Evolutionary conservation across 139 green algal genomes (phyloP), one percentile per base, ranked within the genome.

Genomic region (Tetradesmus lagerheimii): DNA sequence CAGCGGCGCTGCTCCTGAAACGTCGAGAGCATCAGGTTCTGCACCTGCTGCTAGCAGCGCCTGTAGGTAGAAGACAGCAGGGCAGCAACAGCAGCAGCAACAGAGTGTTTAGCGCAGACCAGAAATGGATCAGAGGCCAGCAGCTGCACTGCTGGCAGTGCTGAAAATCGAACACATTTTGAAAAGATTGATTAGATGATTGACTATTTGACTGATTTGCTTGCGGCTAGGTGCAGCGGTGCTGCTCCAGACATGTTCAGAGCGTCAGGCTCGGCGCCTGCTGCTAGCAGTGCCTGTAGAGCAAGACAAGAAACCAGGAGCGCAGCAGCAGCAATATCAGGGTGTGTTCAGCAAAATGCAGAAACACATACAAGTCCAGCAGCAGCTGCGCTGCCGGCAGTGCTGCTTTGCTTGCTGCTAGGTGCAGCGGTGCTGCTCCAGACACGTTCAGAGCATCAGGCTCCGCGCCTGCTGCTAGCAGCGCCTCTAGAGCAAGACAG

Each of bases 21-120:
- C 41, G 45, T 89, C 84, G 23, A 89, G 43, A 9, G 53, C 31
- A 15, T 89, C 85, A 12, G 85, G 71, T n/a, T 89, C 85, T n/a
- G 85, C 85, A 6, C 71, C 71, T 18, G 31, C 85, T 0, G 74
- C 74, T 8, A 84, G n/a, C 31, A 89, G 37, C 15, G 71, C 67
- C 29, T 71, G 57, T 23, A 71, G 12, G 45, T 12, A n/a, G n/a
- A n/a, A 62, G 47, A 2, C 12, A 62, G 12, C 12, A 18, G 8
- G 12, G 20, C 18, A 18, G 12, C 47, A 14, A 62, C 5, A 62
- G 47, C 43, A 50, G n/a, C n/a, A n/a, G n/a, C n/a, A n/a, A n/a
- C n/a, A n/a, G n/a, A n/a, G n/a, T n/a, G n/a, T n/a, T n/a, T n/a
- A n/a, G n/a, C n/a, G n/a, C n/a, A n/a, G n/a, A n/a, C 11, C 14